Evolutionary conservation across 2,329 filamentous ascomycete species (phyloP).

Genomic region (Hypoxylon sp.): DNA sequence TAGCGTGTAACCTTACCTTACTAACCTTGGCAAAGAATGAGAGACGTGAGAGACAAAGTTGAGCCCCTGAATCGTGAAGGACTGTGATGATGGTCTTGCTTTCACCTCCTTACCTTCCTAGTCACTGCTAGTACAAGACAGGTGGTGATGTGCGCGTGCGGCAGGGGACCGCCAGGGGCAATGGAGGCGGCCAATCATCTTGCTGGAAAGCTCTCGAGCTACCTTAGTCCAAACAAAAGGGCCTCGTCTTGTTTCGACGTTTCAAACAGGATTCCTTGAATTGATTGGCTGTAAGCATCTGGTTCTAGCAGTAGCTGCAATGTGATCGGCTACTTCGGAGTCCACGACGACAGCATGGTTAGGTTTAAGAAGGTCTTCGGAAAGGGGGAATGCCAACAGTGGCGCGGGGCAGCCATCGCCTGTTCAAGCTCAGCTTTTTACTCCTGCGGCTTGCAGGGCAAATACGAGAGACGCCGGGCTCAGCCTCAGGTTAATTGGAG

Average conservation of each 20-base stretch:
- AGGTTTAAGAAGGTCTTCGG: not conserved
- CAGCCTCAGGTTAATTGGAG: constrained; percentile 33
- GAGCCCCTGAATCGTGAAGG: constrained; percentile 32
- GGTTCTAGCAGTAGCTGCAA: not conserved
- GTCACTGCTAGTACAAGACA: constrained; percentile 32
- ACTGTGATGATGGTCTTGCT: constrained; percentile 9
- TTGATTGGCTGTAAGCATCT: constrained; percentile 32
- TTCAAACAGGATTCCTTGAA: constrained; percentile 33
- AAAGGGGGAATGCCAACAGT: constrained; percentile 13
- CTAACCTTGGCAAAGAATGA: constrained; percentile 22
- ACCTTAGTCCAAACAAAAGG: constrained; percentile 30
- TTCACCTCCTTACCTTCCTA: constrained; percentile 20
- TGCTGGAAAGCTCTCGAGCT: constrained; percentile 1
- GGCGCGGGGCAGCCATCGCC: not conserved
- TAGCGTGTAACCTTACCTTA: constrained; percentile 31
- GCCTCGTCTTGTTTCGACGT: constrained; percentile 8
- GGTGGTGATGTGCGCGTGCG: constrained; percentile 35
- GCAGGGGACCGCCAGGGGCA: constrained; percentile 24
- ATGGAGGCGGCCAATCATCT: constrained; percentile 31
- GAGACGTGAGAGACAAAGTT: constrained; percentile 7
- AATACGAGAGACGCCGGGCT: constrained; percentile 18
- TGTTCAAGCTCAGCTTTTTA: not conserved
- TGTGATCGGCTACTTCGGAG: constrained; percentile 3
- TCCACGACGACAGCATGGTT: not conserved
- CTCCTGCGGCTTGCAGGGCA: not conserved